A percentile compares a stretch with the other conserved stretches of the same genome.
phyloP scores from a whole-genome alignment of 2,329 filamentous ascomycete genomes.

The Penicillium concentricum region DNA sequence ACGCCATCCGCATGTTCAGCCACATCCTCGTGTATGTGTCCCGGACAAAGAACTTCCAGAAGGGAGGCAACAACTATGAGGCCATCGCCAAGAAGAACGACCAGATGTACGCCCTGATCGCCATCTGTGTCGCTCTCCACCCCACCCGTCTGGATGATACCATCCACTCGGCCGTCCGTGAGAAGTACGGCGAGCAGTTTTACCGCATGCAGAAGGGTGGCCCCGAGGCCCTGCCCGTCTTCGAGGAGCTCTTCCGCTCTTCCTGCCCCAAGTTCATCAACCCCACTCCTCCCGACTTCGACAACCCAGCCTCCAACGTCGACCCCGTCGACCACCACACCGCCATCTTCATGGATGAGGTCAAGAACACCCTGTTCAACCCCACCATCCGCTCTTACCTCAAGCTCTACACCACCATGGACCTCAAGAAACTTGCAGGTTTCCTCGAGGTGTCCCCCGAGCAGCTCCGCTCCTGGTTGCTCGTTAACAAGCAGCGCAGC shows the following conservation, averaged over 20 bases:
- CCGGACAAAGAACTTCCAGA: conserved; percentile 99
- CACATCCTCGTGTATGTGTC: conserved; percentile 99
- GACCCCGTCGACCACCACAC: conserved; percentile 98
- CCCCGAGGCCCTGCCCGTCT: conserved; percentile 90
- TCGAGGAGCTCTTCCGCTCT: conserved; percentile 95
- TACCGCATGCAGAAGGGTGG: conserved; percentile 94
- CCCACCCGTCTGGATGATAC: conserved; percentile 97
- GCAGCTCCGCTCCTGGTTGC: conserved; percentile 85
- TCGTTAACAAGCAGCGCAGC: conserved; percentile 98
- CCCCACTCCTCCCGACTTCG: conserved; percentile 94
- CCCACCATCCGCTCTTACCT: conserved; percentile 98
- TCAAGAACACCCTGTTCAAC: conserved; percentile 98
- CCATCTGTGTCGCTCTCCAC: conserved; percentile 98
- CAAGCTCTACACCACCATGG: conserved; percentile 99
- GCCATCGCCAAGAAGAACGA: conserved; percentile 99
- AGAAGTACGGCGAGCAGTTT: conserved; percentile 99
- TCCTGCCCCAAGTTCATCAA: conserved; percentile 99
- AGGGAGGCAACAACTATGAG: conserved; percentile 85
- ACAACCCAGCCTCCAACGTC: conserved; percentile 91
- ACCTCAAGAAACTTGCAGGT: conserved; percentile 93
- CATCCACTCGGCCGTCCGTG: conserved; percentile 93
- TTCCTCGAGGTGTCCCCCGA: conserved; percentile 98
- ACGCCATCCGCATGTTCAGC: conserved; percentile 99
- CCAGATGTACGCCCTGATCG: conserved; percentile 98
- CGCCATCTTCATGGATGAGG: conserved; percentile 98